Evolutionary conservation across 2,329 filamentous ascomycete genomes (phyloP), one percentile per base, ranked within the genome.

Genomic region (Phaeomoniella chlamydospora): DNA sequence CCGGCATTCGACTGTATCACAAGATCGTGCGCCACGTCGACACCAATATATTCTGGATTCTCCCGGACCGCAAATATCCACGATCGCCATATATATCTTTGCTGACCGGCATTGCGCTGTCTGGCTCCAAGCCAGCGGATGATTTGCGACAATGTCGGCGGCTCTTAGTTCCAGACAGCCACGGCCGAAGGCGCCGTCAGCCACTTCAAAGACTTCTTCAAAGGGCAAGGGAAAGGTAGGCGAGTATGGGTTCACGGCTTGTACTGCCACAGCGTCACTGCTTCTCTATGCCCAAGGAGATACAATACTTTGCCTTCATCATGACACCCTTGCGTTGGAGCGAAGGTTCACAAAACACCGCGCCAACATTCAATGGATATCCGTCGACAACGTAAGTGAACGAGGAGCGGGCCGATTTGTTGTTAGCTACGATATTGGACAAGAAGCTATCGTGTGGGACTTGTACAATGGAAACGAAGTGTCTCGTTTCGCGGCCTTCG

Each of bases 371-470:
- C 70, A 79, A 37, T 70, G 94, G 50, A 74, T 98, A 37, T 78
- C 80, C 1, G 86, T 92, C 36, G 90, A 98, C 56, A 96, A 87
- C 52, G 76, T 83, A 38, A 94, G 87, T 56, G 87, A 94, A 46
- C 65, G 76, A 41, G 87, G 87, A 3, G 78, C 80, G 1, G 90
- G 88, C 17, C 71, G 87, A 43, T 62, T 93, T 41, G 86, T 93
- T 2, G 84, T 94, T 42, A 96, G 86, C 61, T 94, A 94, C 51
- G 90, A 98, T 65, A 73, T 74, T 13, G 80, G 84, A 26, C 83
- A 88, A 56, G 94, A 84, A 1, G 85, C 87, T 3, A 94, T 96
- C 52, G 84, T 96, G 5, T 98, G 90, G 90, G 88, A 98, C 59
- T 68, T 94, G 41, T 76, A 92, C 62, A 92, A 85, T 0, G 90